phyloP scores from a whole-genome alignment of 176 grass and related monocot genomes.

The Guadua angustifolia region DNA sequence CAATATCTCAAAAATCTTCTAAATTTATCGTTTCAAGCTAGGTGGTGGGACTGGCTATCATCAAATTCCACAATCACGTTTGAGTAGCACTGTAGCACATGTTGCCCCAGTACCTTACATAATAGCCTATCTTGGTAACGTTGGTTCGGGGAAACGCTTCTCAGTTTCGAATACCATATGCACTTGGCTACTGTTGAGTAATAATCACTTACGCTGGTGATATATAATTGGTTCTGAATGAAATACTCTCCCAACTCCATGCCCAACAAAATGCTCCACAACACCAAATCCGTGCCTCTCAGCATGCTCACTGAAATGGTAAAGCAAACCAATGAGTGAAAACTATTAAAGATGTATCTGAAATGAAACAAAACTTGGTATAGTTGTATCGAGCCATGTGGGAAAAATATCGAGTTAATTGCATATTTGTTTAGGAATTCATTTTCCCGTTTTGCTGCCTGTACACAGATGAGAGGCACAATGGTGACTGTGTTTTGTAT shows the following conservation, averaged over 20 bases:
- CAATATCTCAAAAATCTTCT: background rate
- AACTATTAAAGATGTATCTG: background rate
- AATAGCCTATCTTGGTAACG: background rate
- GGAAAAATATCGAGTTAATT: background rate
- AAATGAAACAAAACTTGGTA: background rate
- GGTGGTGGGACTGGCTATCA: background rate
- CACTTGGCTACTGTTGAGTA: background rate
- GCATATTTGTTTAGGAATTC: background rate
- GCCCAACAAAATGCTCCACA: conserved; percentile 86
- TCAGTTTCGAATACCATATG: background rate
- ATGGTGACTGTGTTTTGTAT: background rate
- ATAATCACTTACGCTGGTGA: conserved; percentile 71
- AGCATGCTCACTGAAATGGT: conserved; percentile 69
- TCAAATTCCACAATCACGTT: background rate
- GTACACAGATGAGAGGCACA: background rate
- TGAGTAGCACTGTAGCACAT: background rate
- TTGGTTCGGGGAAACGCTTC: background rate
- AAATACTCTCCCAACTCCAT: conserved; percentile 84
- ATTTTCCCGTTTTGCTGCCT: background rate
- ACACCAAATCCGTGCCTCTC: conserved; percentile 71
- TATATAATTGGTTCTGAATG: conserved; percentile 89
- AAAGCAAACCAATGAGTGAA: conserved; percentile 23
- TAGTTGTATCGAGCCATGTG: background rate
- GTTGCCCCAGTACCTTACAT: background rate
- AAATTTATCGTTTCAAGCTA: background rate